Percentiles rank a stretch among this genome's conserved stretches.
phyloP scores from a whole-genome alignment of 1,284 basidiomycete genomes.

The Cutaneotrichosporon sp. region DNA sequence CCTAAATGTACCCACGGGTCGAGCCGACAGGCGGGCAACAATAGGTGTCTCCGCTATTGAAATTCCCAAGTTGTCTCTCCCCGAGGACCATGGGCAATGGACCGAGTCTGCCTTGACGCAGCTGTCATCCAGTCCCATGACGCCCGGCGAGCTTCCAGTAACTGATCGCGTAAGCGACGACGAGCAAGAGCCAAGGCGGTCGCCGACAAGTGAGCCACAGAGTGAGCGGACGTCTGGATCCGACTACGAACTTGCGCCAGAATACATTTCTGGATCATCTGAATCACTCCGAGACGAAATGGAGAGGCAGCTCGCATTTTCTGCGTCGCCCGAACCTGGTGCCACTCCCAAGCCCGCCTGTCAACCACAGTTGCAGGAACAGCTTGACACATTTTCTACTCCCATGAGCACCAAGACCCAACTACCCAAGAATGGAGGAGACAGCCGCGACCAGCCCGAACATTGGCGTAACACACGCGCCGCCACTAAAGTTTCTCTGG shows the following conservation, averaged over 20 bases:
- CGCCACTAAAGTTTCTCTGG: conserved; percentile 71
- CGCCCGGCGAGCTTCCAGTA: neutral
- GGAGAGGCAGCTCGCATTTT: conserved; percentile 5
- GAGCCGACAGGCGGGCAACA: conserved; percentile 27
- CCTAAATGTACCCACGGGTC: conserved; percentile 22
- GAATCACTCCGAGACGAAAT: conserved; percentile 9
- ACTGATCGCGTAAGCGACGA: neutral
- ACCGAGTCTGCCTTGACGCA: neutral
- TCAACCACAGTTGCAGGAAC: no score
- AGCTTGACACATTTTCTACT: no score
- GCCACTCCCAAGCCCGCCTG: no score
- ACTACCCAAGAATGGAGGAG: neutral
- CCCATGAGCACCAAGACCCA: no score
- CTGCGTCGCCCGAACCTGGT: neutral
- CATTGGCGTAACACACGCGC: conserved; percentile 77
- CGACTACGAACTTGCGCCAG: conserved; percentile 16
- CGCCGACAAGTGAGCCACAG: neutral
- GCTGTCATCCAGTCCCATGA: neutral
- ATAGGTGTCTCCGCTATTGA: conserved; percentile 10
- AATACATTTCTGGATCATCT: conserved; percentile 13
- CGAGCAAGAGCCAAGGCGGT: neutral
- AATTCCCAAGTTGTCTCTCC: conserved; percentile 15
- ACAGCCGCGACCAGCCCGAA: conserved; percentile 53
- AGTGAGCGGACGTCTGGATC: conserved; percentile 6
- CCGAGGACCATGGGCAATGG: conserved; percentile 3